Conservation (phyloP, 2,329 filamentous ascomycete genomes). For the Colletotrichum tabaci region DNA sequence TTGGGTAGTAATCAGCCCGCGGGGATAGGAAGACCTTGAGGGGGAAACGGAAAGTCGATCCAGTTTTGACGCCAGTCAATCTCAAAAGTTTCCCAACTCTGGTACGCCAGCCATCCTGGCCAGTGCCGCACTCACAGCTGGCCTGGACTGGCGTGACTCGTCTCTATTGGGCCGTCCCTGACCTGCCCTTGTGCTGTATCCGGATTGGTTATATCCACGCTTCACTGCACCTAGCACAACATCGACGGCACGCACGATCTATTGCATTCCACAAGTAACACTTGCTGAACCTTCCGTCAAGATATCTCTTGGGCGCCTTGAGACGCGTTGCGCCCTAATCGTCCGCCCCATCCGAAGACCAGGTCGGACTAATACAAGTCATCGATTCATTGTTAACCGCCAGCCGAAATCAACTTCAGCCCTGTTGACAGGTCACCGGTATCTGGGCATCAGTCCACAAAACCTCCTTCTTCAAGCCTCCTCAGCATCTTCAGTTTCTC, state of each 20-base stretch:
- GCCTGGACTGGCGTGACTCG: constrained; percentile 19
- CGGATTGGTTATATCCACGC: constrained; percentile 29
- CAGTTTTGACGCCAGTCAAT: constrained; percentile 41
- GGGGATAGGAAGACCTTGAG: constrained; percentile 34
- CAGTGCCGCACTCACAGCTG: constrained; percentile 38
- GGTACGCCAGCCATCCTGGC: constrained; percentile 37
- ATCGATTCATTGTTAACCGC: not conserved
- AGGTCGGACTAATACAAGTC: not conserved
- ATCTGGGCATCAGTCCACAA: not conserved
- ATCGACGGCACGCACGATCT: constrained; percentile 16
- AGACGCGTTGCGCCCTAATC: not conserved
- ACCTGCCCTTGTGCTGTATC: constrained; percentile 36
- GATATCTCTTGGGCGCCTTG: not conserved
- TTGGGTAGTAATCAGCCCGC: constrained; percentile 39
- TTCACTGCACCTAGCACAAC: constrained; percentile 17
- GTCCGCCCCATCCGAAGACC: not conserved
- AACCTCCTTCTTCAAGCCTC: not conserved
- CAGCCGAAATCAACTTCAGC: not conserved
- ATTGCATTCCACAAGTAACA: constrained; percentile 7
- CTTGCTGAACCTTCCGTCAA: constrained; percentile 19
- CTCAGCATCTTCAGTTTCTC: not conserved
- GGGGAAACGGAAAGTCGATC: constrained; percentile 23
- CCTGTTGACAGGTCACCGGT: not conserved
- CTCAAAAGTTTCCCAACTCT: constrained; percentile 32
- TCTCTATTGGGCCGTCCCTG: constrained; percentile 41